Base-by-base conservation (phyloP, 208 protist genomes). In the Leishmania tropica region DNA sequence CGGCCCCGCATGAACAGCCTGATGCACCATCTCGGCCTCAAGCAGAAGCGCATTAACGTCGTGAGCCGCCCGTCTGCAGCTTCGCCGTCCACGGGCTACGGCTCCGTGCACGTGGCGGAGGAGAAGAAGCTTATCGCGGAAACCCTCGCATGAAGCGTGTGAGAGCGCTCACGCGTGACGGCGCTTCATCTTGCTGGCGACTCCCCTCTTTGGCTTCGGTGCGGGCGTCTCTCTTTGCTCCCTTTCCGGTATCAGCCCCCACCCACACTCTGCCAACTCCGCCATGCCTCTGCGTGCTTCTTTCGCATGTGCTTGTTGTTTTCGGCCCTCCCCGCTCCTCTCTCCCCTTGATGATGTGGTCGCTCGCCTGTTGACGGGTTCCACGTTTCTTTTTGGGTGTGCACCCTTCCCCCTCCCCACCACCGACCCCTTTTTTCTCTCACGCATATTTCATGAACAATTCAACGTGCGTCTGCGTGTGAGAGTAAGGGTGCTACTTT, bases 51-150 rank as follows among this genome's bases (percentile, higher is more conserved):
- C 40, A 89, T 98, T 45, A 80, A 81, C 28, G 96, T 91, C 48
- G 88, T 97, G 76, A 96, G 95, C 75, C 91, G 97, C 78, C 76
- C 85, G 2, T 72, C 89, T 28, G 87, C 89, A 31, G 96, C 97
- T 4, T 97, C 96, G n/a, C 95, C 96, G 17, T 94, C 96, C 13
- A 98, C 96, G 19, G 96, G 96, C 40, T 97, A 97, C 85, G 90
- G 85, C 65, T 90, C 88, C 53, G 93, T 98, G 5, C 96, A 98
- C 89, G 88, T 96, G 8, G 89, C 89, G 60, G 96, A 98, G 84
- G 93, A 97, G 74, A 90, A 95, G 58, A 74, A 90, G 81, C 77
- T 98, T 48, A 82, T 98, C 37, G 78, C 71, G 4, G 89, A 92
- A 56, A 88, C 86, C 40, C 88, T 97, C 42, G 92, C 90, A 62